Evolutionary conservation across 2,329 filamentous ascomycete species (phyloP), one percentile per base, ranked within the genome.

Genomic region (Sporothrix mexicana): DNA sequence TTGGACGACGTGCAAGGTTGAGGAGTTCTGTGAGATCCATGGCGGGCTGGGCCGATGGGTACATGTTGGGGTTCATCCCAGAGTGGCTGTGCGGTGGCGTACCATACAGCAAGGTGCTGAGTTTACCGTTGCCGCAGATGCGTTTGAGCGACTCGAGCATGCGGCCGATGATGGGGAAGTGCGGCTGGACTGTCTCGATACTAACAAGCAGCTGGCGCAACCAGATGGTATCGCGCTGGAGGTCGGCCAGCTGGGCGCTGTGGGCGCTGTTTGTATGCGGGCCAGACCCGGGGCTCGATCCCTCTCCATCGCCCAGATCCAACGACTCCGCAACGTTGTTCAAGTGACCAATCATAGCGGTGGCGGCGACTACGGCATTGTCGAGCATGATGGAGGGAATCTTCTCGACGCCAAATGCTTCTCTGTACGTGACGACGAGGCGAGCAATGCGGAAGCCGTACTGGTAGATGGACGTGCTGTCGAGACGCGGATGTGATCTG

Each of bases 311-410:
- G 13, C 53, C 45, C 7, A 47, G 5, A 15, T 49, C 68, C 3
- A 36, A 1, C 20, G 53, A 55, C 41, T 30, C 43, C 3, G 57
- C 69, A 10, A 43, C 1, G 15, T 53, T 66, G 53, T 71, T 55
- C 1, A 71, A 45, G 12, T 71, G 69, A 4, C 55, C 49, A n/a
- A 73, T 71, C 72, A 73, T 71, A 20, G 47, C 69, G 2, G 72
- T 71, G 53, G 72, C 72, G 8, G 72, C 72, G 8, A 73, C 69
- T 1, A 73, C 72, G 4, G 72, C 25, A n/a, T 73, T 73, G 23
- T 73, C 72, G 3, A 73, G 69, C 72, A 73, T 71, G 53, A 73
- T 73, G 4, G 72, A 73, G 5, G 72, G 72, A 4, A 71, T 71
- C 41, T 73, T 57, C 30, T 73, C 72, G n/a, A 73, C 51, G 23